A percentile compares a stretch with the other conserved stretches of the same genome.
Evolutionary conservation across 768 basidiomycete species (phyloP).

Genomic region (Suillus sp.): DNA sequence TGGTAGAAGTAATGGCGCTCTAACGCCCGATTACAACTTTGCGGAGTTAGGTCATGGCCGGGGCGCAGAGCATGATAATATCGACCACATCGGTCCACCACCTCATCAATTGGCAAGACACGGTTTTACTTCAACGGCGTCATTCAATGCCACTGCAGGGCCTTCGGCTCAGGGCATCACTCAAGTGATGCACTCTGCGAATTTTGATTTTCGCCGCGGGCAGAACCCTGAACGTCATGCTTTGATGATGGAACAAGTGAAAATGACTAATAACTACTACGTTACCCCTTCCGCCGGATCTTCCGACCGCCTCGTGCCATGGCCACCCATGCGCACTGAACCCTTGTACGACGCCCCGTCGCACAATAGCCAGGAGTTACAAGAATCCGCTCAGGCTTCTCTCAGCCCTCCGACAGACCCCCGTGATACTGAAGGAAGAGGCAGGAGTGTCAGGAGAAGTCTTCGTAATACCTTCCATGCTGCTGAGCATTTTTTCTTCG

Average conservation of each 20-base stretch:
- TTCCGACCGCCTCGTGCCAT: slow-evolving; percentile 32
- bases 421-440: slow-evolving; percentile 46
- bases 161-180: slow-evolving; percentile 34
- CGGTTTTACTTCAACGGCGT: slow-evolving; percentile 23
- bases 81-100: slow-evolving; percentile 20
- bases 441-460: slow-evolving; percentile 64
- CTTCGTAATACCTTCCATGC: slow-evolving; percentile 67
- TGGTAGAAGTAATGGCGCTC: slow-evolving; percentile 51
- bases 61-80: slow-evolving; percentile 39
- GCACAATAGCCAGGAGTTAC: slow-evolving; percentile 41
- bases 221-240: slow-evolving; percentile 17
- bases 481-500: slow-evolving; percentile 72
- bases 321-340: slow-evolving; percentile 45
- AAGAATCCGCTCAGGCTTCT: slow-evolving; percentile 41
- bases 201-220: slow-evolving; percentile 24
- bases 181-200: slow-evolving; percentile 39
- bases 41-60: slow-evolving; percentile 79
- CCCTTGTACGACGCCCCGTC: slow-evolving; percentile 38
- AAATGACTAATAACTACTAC: slow-evolving; percentile 2
- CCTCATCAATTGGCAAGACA: slow-evolving; percentile 25
- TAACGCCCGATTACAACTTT: slow-evolving; percentile 73
- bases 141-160: slow-evolving; percentile 24
- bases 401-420: slow-evolving; percentile 32
- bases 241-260: background rate
- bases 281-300: slow-evolving; percentile 9